A percentile compares a stretch with the other conserved stretches of the same genome.
Conservation (phyloP, 257 asterid genomes). For the Nicotiana otophora region DNA sequence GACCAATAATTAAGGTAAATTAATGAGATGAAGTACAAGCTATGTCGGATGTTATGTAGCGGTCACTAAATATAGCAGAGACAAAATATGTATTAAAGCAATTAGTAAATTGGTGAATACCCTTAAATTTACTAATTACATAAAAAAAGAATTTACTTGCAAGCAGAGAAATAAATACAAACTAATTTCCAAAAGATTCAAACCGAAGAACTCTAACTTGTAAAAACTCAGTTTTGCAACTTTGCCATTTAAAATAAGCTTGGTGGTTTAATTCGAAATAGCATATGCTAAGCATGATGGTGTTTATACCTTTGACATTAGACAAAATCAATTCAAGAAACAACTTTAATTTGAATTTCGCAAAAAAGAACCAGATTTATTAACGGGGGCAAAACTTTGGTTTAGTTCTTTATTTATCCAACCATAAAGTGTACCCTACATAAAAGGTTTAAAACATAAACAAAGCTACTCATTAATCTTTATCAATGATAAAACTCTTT, state of each 20-base stretch:
- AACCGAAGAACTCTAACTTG: background rate
- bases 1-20: background rate
- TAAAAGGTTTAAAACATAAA: background rate
- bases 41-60: too few species aligned
- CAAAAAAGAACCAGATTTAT: background rate
- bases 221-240: background rate
- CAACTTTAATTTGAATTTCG: constrained; percentile 6
- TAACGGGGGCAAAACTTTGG: background rate
- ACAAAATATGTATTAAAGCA: too few species aligned
- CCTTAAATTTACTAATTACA: too few species aligned
- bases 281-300: background rate
- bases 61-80: too few species aligned
- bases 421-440: background rate
- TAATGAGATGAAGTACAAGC: background rate
- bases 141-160: background rate
- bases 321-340: background rate
- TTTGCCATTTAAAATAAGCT: background rate
- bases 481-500: background rate
- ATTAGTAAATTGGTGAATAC: too few species aligned
- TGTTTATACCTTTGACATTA: background rate
- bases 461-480: background rate
- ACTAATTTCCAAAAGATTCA: background rate
- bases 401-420: background rate
- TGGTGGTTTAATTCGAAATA: background rate
- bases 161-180: background rate